A percentile compares a stretch with the other conserved stretches of the same genome.
Evolutionary conservation across 495 filamentous ascomycete species (phyloP).

Genomic region (Hyaloscypha bicolor): DNA sequence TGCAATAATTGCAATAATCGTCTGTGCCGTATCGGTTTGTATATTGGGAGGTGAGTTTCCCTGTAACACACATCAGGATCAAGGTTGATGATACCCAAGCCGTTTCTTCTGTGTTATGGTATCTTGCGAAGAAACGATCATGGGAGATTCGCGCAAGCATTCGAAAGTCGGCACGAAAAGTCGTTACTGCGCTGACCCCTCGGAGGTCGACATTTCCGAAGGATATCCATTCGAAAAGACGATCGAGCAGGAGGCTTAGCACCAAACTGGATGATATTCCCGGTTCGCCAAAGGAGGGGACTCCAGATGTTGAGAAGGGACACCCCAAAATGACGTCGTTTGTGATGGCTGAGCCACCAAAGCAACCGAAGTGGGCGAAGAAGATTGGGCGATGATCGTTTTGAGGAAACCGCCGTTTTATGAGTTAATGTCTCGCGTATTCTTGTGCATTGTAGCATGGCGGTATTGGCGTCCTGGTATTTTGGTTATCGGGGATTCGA

Average conservation of each 20-base stretch:
- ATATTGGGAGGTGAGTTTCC: slow-evolving; percentile 56
- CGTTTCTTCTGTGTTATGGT: slow-evolving; percentile 51
- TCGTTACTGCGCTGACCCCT: slow-evolving; percentile 55
- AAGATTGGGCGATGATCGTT: slow-evolving; percentile 23
- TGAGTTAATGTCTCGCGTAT: slow-evolving; percentile 14
- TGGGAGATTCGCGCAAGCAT: slow-evolving; percentile 57
- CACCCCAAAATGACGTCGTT: slow-evolving; percentile 30
- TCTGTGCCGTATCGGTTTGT: slow-evolving; percentile 59
- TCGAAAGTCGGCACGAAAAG: slow-evolving; percentile 53
- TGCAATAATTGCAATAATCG: slow-evolving; percentile 62
- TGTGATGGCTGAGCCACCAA: slow-evolving; percentile 30
- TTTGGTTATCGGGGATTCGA: slow-evolving; percentile 1
- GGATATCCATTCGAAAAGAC: slow-evolving; percentile 44
- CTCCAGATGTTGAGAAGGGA: slow-evolving; percentile 56
- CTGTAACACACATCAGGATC: background rate
- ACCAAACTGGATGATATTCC: slow-evolving; percentile 52
- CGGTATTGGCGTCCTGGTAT: slow-evolving; percentile 10
- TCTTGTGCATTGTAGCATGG: slow-evolving; percentile 22
- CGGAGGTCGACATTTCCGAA: slow-evolving; percentile 55
- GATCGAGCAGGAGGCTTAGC: slow-evolving; percentile 32
- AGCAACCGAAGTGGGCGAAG: slow-evolving; percentile 27
- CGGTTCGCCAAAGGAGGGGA: slow-evolving; percentile 48
- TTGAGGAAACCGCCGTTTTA: slow-evolving; percentile 5
- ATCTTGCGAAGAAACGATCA: slow-evolving; percentile 57
- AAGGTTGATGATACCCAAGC: slow-evolving; percentile 40